These are phyloP conservation scores for Cryoendolithus antarcticus DNA, from an alignment of 2,329 filamentous ascomycete species.

Conservation along the genomic window DNA sequence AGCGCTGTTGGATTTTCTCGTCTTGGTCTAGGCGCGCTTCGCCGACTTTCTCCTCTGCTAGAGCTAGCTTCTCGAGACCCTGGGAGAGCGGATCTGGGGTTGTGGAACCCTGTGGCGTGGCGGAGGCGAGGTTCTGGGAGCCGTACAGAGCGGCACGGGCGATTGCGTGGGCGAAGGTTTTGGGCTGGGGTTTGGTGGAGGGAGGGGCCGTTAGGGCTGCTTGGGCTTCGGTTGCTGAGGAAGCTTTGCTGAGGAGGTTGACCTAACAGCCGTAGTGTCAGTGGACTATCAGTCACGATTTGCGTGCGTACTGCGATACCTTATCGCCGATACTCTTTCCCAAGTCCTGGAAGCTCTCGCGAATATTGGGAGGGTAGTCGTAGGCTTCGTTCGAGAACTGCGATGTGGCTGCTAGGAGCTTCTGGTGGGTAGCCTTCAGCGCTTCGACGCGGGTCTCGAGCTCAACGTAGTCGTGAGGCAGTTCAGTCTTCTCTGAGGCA, in stretches of 20 bases:
- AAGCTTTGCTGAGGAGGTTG: slow-evolving; percentile 71
- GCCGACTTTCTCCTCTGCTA: slow-evolving; percentile 85
- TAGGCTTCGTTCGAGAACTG: slow-evolving; percentile 82
- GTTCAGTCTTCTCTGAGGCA: slow-evolving; percentile 93
- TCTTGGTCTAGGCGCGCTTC: slow-evolving; percentile 90
- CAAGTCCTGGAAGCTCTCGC: slow-evolving; percentile 93
- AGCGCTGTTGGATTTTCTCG: slow-evolving; percentile 84
- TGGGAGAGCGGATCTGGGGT: slow-evolving; percentile 76
- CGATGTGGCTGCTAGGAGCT: slow-evolving; percentile 89
- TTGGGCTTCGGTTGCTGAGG: slow-evolving; percentile 81
- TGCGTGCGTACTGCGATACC: slow-evolving; percentile 35
- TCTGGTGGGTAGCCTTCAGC: slow-evolving; percentile 90
- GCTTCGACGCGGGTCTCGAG: slow-evolving; percentile 98
- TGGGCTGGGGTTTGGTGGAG: slow-evolving; percentile 86
- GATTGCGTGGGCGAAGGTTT: slow-evolving; percentile 95
- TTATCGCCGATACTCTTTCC: slow-evolving; percentile 94
- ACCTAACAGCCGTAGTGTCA: slow-evolving; percentile 13
- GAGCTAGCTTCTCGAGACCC: slow-evolving; percentile 88
- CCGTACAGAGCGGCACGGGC: slow-evolving; percentile 78
- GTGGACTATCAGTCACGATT: neutral
- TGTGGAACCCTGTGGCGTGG: slow-evolving; percentile 54
- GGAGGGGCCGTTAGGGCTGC: slow-evolving; percentile 84
- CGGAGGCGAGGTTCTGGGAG: slow-evolving; percentile 75
- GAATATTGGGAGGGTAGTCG: slow-evolving; percentile 95
- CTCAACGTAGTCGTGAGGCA: slow-evolving; percentile 94